Evolutionary conservation across 371 early-diverging fungal species (phyloP).

Genomic region (Nematocida sp.): DNA sequence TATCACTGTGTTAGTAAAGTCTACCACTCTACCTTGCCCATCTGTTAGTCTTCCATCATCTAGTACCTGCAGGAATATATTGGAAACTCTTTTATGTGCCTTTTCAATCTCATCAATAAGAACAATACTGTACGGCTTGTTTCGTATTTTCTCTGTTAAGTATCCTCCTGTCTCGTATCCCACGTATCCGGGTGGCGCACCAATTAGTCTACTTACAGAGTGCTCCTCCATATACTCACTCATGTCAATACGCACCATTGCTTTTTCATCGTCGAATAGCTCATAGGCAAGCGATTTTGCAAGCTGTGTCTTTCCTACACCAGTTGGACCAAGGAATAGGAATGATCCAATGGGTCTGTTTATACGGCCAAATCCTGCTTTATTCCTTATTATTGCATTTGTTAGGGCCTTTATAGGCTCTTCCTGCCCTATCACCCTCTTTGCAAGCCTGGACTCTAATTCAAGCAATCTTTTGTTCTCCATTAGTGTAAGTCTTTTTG

Average conservation of each 20-base stretch:
- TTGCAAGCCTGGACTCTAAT: conserved; percentile 75
- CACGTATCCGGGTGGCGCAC: conserved; percentile 82
- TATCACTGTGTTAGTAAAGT: conserved; percentile 78
- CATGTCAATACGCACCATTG: conserved; percentile 84
- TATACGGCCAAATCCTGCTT: conserved; percentile 78
- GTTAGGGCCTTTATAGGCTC: conserved; percentile 77
- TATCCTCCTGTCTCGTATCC: conserved; percentile 80
- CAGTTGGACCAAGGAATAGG: conserved; percentile 85
- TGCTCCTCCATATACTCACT: conserved; percentile 81
- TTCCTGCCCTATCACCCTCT: conserved; percentile 80
- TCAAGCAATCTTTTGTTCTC: conserved; percentile 78
- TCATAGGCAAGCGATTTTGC: conserved; percentile 81
- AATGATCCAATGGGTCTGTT: conserved; percentile 81
- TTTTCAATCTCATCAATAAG: conserved; percentile 86
- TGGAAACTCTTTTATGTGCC: conserved; percentile 78
- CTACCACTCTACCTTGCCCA: conserved; percentile 75
- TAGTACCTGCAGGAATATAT: conserved; percentile 78
- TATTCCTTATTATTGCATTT: conserved; percentile 77
- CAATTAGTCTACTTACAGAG: conserved; percentile 79
- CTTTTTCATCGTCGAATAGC: conserved; percentile 79
- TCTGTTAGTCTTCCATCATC: conserved; percentile 81
- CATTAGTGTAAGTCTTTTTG: conserved; percentile 75
- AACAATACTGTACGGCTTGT: conserved; percentile 81
- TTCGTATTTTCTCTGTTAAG: conserved; percentile 80
- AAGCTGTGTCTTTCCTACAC: conserved; percentile 84